Evolutionary conservation across 148 eudicot genomes (phyloP), one percentile per base, ranked within the genome.

Genomic region (Cornus controversa): DNA sequence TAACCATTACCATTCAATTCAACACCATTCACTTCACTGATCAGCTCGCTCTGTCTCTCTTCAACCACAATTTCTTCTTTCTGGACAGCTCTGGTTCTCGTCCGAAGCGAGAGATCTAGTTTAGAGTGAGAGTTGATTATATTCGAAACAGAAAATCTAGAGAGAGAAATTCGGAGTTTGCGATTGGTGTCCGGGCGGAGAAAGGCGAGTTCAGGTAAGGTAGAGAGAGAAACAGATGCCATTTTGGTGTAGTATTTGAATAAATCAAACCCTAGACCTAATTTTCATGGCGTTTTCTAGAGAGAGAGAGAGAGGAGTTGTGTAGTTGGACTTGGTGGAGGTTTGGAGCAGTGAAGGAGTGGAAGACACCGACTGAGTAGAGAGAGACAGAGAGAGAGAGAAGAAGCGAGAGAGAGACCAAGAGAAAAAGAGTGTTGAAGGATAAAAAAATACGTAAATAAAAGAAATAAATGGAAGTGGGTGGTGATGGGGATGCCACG

Each of bases 11-110:
- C 87, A 75, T 83, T 85, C 72, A 85, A 74, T 42, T 75, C 78
- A 23, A 72, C 36, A 22, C 77, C 81, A 29, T 81, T 82, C 10
- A 85, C 86, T 75, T 84, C 86, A 66, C 73, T 79, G 10, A 79
- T 82, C n/a, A 76, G 71, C 25, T 87, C 88, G 16, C 70, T 81
- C 9, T 78, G 91, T 71, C 86, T 72, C 58, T 83, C 86, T 26
- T 91, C 90, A 36, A 80, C 73, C 29, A 89, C 66, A 1, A 71
- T 57, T 23, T 87, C 87, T 5, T 84, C 88, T 57, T 84, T 86
- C 83, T 81, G 80, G 22, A 64, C 73, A 26, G 92, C 93, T 29
- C 81, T 78, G 70, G 86, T 78, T 67, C 76, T 77, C 23, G 31
- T 58, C 20, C 84, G 67, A 13, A 75, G 27, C 22, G 66, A 13